Conservation (phyloP, 2,329 filamentous ascomycete genomes). For the Diplodia scrobiculata region DNA sequence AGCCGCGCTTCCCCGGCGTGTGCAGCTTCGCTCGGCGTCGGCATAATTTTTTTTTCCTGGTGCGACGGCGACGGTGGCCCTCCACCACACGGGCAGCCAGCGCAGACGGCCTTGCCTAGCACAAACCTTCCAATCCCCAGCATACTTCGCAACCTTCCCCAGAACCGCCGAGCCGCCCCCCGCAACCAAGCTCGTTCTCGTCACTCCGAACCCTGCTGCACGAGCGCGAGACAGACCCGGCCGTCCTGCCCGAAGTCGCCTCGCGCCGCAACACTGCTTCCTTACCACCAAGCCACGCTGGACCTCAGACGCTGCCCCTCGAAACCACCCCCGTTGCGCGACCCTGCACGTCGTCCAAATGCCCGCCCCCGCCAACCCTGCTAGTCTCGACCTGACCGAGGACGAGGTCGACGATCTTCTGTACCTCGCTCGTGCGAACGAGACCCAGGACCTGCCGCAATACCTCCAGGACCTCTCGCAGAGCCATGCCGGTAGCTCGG, state of each 20-base stretch:
- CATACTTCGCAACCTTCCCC: slow-evolving; percentile 18
- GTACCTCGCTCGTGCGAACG: slow-evolving; percentile 79
- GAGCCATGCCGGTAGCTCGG: slow-evolving; percentile 48
- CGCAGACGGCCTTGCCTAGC: slow-evolving; percentile 2
- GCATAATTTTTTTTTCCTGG: slow-evolving; percentile 21
- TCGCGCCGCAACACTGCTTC: neutral
- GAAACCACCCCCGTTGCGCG: slow-evolving; percentile 1
- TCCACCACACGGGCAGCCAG: slow-evolving; percentile 4
- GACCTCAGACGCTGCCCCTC: neutral
- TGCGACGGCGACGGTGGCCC: slow-evolving; percentile 3
- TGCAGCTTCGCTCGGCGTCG: slow-evolving; percentile 7
- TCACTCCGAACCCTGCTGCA: neutral
- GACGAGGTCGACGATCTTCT: slow-evolving; percentile 91
- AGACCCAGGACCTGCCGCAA: slow-evolving; percentile 66
- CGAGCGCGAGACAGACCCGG: neutral
- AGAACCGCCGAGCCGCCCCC: slow-evolving; percentile 3
- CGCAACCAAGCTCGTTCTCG: neutral
- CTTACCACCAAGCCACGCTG: slow-evolving; percentile 5
- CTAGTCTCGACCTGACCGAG: slow-evolving; percentile 56
- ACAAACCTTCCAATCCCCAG: slow-evolving; percentile 21
- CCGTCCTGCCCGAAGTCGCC: neutral
- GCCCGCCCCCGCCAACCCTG: slow-evolving; percentile 2
- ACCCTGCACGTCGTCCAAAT: slow-evolving; percentile 12
- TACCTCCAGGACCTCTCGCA: slow-evolving; percentile 62
- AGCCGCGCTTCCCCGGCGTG: slow-evolving; percentile 12